Conservation (phyloP, 225 moss, liverwort and hornwort genomes). For the Bryoerythrophyllum caledonicum region DNA sequence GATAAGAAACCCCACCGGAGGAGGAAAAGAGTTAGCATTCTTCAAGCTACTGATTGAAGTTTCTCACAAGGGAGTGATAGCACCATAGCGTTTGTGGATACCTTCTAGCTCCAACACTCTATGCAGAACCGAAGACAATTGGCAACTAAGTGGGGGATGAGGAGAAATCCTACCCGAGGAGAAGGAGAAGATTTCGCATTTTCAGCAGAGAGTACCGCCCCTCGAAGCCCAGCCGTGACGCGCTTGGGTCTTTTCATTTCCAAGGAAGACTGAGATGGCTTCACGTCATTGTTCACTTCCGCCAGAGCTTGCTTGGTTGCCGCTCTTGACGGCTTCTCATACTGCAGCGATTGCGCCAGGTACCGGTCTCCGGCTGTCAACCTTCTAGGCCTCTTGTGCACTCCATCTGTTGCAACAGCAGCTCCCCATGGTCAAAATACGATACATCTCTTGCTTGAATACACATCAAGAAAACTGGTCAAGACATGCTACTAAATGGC, state of each 20-base stretch:
- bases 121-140: too few relatives aligned
- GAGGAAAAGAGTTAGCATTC: too few relatives aligned
- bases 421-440: background rate
- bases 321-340: conserved; percentile 35
- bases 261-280: conserved; percentile 32
- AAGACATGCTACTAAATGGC: background rate
- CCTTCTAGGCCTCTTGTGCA: conserved; percentile 46
- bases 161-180: conserved; percentile 30
- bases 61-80: too few relatives aligned
- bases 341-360: conserved; percentile 49
- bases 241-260: conserved; percentile 54
- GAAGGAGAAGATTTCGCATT: conserved; percentile 35
- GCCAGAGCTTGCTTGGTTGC: conserved; percentile 17
- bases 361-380: conserved; percentile 56
- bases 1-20: too few relatives aligned
- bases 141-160: background rate
- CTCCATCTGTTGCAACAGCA: conserved; percentile 31
- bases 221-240: conserved; percentile 50
- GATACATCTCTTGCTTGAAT: background rate
- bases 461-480: background rate
- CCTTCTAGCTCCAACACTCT: background rate
- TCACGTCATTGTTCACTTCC: conserved; percentile 28
- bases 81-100: too few relatives aligned
- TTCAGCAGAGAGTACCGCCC: conserved; percentile 45
- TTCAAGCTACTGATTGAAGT: too few relatives aligned